These are phyloP conservation scores for Linnemannia hyalina DNA, from an alignment of 192 early-diverging fungal species.

Conservation along the genomic window DNA sequence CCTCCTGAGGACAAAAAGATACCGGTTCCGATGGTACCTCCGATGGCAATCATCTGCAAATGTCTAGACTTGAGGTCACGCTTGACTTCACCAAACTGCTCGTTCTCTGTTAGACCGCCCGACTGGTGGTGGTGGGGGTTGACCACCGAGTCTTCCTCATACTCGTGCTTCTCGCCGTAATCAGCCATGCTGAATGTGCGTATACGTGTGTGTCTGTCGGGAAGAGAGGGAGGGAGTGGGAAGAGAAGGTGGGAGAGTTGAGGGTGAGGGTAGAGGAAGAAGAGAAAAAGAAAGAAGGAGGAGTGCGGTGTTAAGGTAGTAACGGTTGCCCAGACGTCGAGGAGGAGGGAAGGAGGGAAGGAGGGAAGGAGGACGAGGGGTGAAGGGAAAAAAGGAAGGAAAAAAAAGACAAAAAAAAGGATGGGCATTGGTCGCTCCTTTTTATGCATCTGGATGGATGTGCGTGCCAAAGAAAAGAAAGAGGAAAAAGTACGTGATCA, in stretches of 20 bases:
- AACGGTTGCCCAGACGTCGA: constrained; percentile 15
- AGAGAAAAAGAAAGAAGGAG: background rate
- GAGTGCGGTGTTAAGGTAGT: background rate
- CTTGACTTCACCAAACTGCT: constrained; percentile 60
- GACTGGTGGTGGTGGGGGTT: background rate
- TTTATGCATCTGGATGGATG: background rate
- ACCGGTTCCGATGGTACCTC: constrained; percentile 80
- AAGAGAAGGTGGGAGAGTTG: background rate
- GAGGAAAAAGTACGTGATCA: background rate
- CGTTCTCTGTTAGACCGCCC: background rate
- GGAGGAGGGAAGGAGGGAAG: background rate
- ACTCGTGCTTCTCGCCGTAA: constrained; percentile 20
- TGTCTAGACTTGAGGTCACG: constrained; percentile 79
- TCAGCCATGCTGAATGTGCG: constrained; percentile 25
- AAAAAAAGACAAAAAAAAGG: background rate
- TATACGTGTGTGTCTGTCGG: background rate
- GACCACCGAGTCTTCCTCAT: constrained; percentile 1
- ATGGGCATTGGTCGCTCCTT: background rate
- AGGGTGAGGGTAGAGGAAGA: background rate
- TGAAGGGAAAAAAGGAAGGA: background rate
- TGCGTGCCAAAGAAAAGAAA: background rate
- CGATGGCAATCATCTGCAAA: constrained; percentile 83
- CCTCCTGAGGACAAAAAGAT: constrained; percentile 83
- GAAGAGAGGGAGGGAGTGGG: too few species aligned
- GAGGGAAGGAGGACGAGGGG: background rate